phyloP scores from a whole-genome alignment of 2,329 filamentous ascomycete species.

The Exophiala oligosperma region DNA sequence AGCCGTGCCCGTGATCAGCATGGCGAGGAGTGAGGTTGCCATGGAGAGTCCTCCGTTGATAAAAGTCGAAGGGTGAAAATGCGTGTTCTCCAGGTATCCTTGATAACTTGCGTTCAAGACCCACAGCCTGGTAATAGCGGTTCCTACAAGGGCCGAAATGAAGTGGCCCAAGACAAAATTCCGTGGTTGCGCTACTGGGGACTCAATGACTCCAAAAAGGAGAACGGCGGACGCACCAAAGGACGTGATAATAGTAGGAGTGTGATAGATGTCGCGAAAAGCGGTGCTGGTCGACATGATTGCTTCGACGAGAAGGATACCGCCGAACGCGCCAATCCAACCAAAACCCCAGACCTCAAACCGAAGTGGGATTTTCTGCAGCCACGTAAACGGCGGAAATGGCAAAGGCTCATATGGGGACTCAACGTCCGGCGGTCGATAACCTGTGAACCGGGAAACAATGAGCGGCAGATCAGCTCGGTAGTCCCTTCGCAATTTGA shows the following conservation, averaged over 20 bases:
- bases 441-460: constrained; percentile 12
- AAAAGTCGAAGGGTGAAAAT: constrained; percentile 32
- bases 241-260: constrained; percentile 23
- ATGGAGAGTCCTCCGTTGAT: constrained; percentile 26
- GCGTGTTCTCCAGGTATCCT: constrained; percentile 28
- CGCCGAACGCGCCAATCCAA: constrained; percentile 20
- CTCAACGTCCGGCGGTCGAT: constrained; percentile 7
- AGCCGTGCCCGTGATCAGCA: constrained; percentile 36
- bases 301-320: constrained; percentile 21
- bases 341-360: constrained; percentile 38
- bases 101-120: constrained; percentile 34
- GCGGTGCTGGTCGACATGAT: constrained; percentile 25
- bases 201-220: constrained; percentile 35
- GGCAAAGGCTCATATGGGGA: constrained; percentile 15
- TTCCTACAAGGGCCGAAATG: constrained; percentile 34
- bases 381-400: constrained; percentile 14
- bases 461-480: constrained; percentile 9
- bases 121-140: constrained; percentile 36
- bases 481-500: constrained; percentile 9
- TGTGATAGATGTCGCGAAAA: constrained; percentile 21
- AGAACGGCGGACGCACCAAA: constrained; percentile 36
- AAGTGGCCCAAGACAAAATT: constrained; percentile 37
- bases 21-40: constrained; percentile 37
- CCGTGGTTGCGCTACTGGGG: constrained; percentile 35
- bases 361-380: constrained; percentile 10